phyloP scores from a whole-genome alignment of 371 early-diverging fungal species.

The Dipsacomyces acuminosporus region DNA sequence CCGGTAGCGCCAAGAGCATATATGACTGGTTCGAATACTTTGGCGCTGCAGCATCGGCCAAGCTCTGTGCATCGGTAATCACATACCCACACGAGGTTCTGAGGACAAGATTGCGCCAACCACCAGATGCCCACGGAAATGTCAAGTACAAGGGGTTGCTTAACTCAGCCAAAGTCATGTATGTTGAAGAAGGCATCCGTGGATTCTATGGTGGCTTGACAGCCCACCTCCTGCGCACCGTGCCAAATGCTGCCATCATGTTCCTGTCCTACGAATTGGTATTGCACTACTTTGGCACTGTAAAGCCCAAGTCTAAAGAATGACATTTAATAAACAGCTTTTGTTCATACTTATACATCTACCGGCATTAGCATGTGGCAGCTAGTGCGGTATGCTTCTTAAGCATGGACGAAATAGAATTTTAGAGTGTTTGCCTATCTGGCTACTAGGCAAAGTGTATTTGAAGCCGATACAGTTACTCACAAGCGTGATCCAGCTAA shows the following conservation, averaged over 20 bases:
- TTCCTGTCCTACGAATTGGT: slow-evolving; percentile 89
- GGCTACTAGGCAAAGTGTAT: too few species aligned
- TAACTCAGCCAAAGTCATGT: slow-evolving; percentile 65
- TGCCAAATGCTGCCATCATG: slow-evolving; percentile 95
- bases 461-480: too few species aligned
- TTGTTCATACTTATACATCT: too few species aligned
- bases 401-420: too few species aligned
- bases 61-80: slow-evolving; percentile 78
- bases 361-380: too few species aligned
- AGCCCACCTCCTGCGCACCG: slow-evolving; percentile 89
- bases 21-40: slow-evolving; percentile 72
- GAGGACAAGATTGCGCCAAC: slow-evolving; percentile 81
- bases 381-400: too few species aligned
- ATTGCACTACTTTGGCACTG: slow-evolving; percentile 51
- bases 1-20: slow-evolving; percentile 2
- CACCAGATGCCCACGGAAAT: slow-evolving; percentile 53
- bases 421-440: too few species aligned
- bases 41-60: slow-evolving; percentile 78
- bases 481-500: too few species aligned
- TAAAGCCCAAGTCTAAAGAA: neutral
- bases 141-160: slow-evolving; percentile 76
- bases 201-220: slow-evolving; percentile 94
- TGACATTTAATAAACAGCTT: neutral
- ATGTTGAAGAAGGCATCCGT: slow-evolving; percentile 77
- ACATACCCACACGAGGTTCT: slow-evolving; percentile 87